Base-by-base conservation (phyloP, 2,329 filamentous ascomycete genomes). In the Aspergillus aculeatus region DNA sequence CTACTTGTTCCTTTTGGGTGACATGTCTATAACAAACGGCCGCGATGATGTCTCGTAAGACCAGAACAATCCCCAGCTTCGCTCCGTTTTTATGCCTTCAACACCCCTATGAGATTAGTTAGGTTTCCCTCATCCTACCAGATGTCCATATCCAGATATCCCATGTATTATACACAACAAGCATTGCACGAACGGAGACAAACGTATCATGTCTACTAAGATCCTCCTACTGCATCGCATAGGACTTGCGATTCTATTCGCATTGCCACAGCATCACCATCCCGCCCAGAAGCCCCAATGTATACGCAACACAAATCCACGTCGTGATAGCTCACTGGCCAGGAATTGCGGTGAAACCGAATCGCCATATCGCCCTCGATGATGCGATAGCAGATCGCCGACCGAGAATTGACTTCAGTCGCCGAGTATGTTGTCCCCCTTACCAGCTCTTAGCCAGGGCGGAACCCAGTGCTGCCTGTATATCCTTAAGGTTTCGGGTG, bases 311-410 rank as follows among this genome's bases (percentile, higher is more conserved):
- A 19, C 38, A 2, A 16, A 19, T 19, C 38, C n/a, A 14, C 10
- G 19, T 50, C 7, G 9, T 29, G 6, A 31, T 35, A 24, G 14
- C 24, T 55, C 12, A 55, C 41, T 48, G 41, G 41, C 11, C 19
- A 14, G 19, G 24, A 55, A 48, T 55, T 55, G 53, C 53, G 53
- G 53, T 55, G 53, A 48, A 31, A 26, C 23, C 2, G 26, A 29
- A 3, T 55, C 53, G 53, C 41, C 53, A 55, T 55, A 55, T 47
- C 32, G 41, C 41, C 53, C 26, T 48, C 23, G 41, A 55, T 55
- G 53, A 31, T 55, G 53, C 26, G 53, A 55, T 48, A 48, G 48
- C n/a, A 12, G 41, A 23, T 55, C 53, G 53, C 26, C 53, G 53
- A 55, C 9, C 41, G 16, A 41, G 38, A 0, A 32, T 47, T 19